Conservation (phyloP, 495 filamentous ascomycete species). For the Tuber aestivum region DNA sequence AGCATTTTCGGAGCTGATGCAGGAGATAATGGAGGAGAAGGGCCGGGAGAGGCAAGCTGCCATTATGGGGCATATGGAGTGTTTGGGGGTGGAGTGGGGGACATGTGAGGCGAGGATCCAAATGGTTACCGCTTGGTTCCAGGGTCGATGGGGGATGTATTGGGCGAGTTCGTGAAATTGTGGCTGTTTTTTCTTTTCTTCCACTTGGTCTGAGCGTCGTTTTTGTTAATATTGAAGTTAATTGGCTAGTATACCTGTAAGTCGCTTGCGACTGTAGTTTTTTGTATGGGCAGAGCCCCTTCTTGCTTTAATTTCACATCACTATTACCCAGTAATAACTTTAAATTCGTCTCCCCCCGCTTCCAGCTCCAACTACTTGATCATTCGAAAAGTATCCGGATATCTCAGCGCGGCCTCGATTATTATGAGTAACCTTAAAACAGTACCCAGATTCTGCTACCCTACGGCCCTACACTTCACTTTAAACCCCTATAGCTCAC, state of each 20-base stretch:
- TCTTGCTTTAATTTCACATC: no score
- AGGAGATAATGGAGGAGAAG: neutral
- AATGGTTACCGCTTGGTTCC: neutral
- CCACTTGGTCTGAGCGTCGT: neutral
- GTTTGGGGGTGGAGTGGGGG: neutral
- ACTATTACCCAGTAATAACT: no score
- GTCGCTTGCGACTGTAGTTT: neutral
- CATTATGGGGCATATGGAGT: neutral
- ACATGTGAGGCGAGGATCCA: neutral
- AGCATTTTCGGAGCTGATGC: neutral
- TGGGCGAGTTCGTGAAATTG: neutral
- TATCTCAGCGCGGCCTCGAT: no score
- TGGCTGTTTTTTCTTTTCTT: neutral
- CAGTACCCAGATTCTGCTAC: no score
- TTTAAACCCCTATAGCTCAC: no score
- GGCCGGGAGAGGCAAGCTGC: fast-evolving
- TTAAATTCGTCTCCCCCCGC: no score
- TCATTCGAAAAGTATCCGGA: no score
- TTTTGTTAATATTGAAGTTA: fast-evolving
- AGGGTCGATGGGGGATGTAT: no score
- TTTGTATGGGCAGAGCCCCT: no score
- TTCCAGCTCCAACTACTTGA: no score
- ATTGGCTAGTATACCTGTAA: neutral
- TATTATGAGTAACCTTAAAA: no score
- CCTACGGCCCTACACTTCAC: no score